Evolutionary conservation across 2,329 filamentous ascomycete species (phyloP), one percentile per base, ranked within the genome.

Genomic region (Colletotrichum musicola): DNA sequence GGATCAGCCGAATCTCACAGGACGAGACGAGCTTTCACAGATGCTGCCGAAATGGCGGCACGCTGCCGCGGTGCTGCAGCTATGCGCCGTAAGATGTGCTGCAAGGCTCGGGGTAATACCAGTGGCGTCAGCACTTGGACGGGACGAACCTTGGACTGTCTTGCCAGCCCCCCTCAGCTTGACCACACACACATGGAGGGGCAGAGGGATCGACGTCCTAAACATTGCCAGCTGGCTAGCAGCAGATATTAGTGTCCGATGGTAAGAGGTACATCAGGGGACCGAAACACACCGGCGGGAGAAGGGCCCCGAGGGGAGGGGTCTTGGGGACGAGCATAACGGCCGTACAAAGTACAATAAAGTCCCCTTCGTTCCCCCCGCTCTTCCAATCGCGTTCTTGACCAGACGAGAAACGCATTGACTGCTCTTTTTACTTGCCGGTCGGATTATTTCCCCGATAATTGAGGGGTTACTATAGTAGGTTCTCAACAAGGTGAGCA

Each of bases 201-300:
- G 25, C 49, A n/a, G 27, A 20, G n/a, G 14, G 12, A 35, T 35
- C 30, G 30, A 35, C 30, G 46, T 18, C 18, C 46, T 47, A 60
- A 14, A 27, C 25, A 40, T 20, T 56, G 58, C 49, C 63, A 67
- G 44, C 44, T 67, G 59, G 53, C 64, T 64, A 58, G 47, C 35
- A 44, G 18, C 6, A 42, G 14, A 6, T 42, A 42, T 6, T 42
- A 14, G 16, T 42, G 5, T 42, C 5, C 40, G 13, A 3, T 14
- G 40, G 40, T 42, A 42, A n/a, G 40, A 42, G 40, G 40, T 42
- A 42, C 30, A 35, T 35, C 9, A 35, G 10, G 30, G 10, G 30
- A 35, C 30, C 30, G 7, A 35, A 35, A 10, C 30, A 35, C 13
- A 16, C 14, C 40, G 40, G 40, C 40, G 40, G 30, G 30, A 35